These are phyloP conservation scores for Tylopilus sp. DNA, from an alignment of 768 basidiomycete genomes.

Conservation along the genomic window DNA sequence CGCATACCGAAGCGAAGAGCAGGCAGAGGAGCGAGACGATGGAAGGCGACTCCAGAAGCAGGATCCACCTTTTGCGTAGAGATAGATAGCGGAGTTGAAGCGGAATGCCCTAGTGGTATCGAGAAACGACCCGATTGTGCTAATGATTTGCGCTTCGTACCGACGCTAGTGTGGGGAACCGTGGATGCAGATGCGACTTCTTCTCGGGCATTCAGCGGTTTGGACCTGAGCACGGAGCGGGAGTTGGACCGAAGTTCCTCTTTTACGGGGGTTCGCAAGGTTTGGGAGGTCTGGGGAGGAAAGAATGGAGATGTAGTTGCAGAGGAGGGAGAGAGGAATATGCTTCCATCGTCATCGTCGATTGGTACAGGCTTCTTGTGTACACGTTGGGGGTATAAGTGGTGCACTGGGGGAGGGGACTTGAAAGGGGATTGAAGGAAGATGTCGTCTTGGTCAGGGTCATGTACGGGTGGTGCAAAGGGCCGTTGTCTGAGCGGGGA, in stretches of 20 bases:
- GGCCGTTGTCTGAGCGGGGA: slow-evolving; percentile 53
- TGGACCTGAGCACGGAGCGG: slow-evolving; percentile 41
- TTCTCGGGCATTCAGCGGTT: slow-evolving; percentile 26
- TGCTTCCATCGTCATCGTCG: slow-evolving; percentile 56
- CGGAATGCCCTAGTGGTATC: slow-evolving; percentile 55
- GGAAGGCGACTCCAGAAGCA: slow-evolving; percentile 33
- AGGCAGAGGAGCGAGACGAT: slow-evolving; percentile 33
- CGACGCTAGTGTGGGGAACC: slow-evolving; percentile 38
- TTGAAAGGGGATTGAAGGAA: slow-evolving; percentile 54
- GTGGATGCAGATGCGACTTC: slow-evolving; percentile 5
- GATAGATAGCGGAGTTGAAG: slow-evolving; percentile 37
- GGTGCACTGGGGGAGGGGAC: slow-evolving; percentile 43
- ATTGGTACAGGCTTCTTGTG: slow-evolving; percentile 26
- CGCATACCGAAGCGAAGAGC: slow-evolving; percentile 29
- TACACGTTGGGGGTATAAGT: slow-evolving; percentile 41
- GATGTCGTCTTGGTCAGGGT: slow-evolving; percentile 44
- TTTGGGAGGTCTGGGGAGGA: slow-evolving; percentile 42
- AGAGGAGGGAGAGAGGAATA: slow-evolving; percentile 46
- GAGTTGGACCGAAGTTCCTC: slow-evolving; percentile 38
- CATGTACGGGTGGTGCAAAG: slow-evolving; percentile 31
- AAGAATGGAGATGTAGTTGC: slow-evolving; percentile 37
- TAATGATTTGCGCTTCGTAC: slow-evolving; percentile 65
- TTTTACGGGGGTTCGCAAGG: slow-evolving; percentile 62
- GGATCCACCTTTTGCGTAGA: slow-evolving; percentile 33
- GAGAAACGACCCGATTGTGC: slow-evolving; percentile 42